Base-by-base conservation (phyloP, 108 stramenopile species). In the Cylindrotheca fusiformis region DNA sequence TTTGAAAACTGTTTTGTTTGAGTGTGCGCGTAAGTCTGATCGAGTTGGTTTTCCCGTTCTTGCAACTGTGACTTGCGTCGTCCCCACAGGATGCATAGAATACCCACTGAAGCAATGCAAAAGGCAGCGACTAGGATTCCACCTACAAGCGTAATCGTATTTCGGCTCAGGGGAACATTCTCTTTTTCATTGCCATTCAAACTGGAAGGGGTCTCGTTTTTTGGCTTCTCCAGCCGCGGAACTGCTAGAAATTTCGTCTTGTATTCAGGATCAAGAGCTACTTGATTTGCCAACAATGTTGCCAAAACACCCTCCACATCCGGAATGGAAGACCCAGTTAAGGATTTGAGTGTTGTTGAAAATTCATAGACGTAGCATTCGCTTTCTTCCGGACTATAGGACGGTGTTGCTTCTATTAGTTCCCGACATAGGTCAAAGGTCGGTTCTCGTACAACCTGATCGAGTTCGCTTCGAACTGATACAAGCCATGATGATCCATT, bases 111-210 rank as follows among this genome's bases (percentile, higher is more conserved):
- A 33, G 72, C 72, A 14, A 67, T 23, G 4, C 55, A 55, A 51
- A 74, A 74, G 24, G 59, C 65, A 19, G 65, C 72, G 29, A 74
- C 65, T 24, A 74, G 45, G 29, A 74, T 48, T 2, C 72, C 72
- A 20, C 72, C 72, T 8, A 74, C 72, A 46, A 74, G 53, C 1
- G 72, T 74, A 28, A 74, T 59, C 4, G 72, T 74, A 26, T 58
- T 41, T 32, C 65, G 53, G 32, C 62, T 49, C 3, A 4, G 4
- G 4, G 44, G 26, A 17, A 5, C 41, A 2, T 66, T 0, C 4
- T 26, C 46, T 22, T 51, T 18, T 20, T 66, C 55, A 27, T 56
- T 30, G 10, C 55, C 47, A 17, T 45, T 46, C 12, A 30, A 31
- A 32, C 25, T 57, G 21, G 47, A 61, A 31, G 44, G 24, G 1